Base-by-base conservation (phyloP, 2,329 filamentous ascomycete species). In the Penicillium occitanis region DNA sequence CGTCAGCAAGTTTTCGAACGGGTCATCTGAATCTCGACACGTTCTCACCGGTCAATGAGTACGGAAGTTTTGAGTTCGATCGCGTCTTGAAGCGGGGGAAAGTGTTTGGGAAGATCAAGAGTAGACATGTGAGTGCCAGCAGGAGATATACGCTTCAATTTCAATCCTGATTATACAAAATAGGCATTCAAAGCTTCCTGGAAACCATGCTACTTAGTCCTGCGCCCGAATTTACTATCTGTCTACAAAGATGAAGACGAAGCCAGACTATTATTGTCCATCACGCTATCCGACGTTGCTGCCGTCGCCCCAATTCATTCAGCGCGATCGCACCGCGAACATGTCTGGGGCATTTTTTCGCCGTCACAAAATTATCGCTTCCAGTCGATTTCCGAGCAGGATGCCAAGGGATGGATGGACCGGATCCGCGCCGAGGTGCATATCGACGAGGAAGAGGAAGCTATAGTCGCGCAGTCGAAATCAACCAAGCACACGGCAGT, bases 11-110 rank as follows among this genome's bases (percentile, higher is more conserved):
- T 33, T 71, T 71, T 71, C 78, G 80, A 66, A 81, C 73, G 64
- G 79, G 79, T 64, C 83, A 86, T 71, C 78, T 87, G 30, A 82
- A 81, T 30, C 75, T 90, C 51, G 88, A 91, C 70, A 84, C 88
- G 17, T 88, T 92, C 74, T 95, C 92, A 35, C 92, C 93, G 4
- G 92, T 98, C 69, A 96, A 94, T 75, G 90, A 96, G 78, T 93
- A 96, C 78, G 95, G 95, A 69, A 95, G 92, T 78, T 99, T 97
- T 77, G 93, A 95, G 74, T 96, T 96, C 74, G 95, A 99, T 78
- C 90, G 93, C 61, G 91, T 98, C 64, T 86, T 98, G 77, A 98
- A 96, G 81, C 88, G 90, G 66, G 93, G 94, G 67, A 90, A 90
- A 71, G 88, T 97, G 46, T 86, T 91, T 74, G 96, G 96, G 80